Conservation (phyloP, 345 rosid genomes). For the Syzygium jambos region DNA sequence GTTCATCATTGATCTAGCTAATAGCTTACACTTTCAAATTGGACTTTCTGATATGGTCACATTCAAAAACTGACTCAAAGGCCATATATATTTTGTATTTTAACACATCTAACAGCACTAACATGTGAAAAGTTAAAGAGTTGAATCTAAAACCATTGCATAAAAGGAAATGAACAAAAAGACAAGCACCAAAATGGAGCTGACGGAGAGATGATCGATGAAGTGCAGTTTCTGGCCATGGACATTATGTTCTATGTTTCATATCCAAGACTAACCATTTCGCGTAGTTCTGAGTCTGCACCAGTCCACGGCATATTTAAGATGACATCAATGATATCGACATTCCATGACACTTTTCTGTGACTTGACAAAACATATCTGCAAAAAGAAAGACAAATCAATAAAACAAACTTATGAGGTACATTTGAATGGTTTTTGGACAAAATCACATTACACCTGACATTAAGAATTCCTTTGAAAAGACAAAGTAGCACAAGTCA, state of each 20-base stretch:
- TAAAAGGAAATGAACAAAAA: background rate
- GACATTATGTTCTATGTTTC: background rate
- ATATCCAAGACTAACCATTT: conserved; percentile 48
- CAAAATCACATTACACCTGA: background rate
- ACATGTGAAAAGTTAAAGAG: background rate
- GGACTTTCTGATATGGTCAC: background rate
- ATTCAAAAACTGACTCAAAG: background rate
- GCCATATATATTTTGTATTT: background rate
- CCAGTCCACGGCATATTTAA: conserved; percentile 42
- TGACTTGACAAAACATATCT: conserved; percentile 61
- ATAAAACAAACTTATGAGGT: background rate
- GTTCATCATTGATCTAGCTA: background rate
- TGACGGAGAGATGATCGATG: background rate
- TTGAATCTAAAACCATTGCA: background rate
- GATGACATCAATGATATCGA: conserved; percentile 34
- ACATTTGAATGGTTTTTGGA: background rate
- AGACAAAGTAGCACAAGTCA: background rate
- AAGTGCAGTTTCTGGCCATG: background rate
- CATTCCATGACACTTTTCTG: conserved; percentile 53
- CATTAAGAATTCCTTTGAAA: background rate
- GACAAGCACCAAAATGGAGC: background rate
- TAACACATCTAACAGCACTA: background rate
- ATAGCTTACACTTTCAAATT: background rate
- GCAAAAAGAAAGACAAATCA: conserved; percentile 13
- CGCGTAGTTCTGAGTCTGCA: conserved; percentile 28